phyloP scores from a whole-genome alignment of 345 rosid species.

The Gynandropsis gynandra region DNA sequence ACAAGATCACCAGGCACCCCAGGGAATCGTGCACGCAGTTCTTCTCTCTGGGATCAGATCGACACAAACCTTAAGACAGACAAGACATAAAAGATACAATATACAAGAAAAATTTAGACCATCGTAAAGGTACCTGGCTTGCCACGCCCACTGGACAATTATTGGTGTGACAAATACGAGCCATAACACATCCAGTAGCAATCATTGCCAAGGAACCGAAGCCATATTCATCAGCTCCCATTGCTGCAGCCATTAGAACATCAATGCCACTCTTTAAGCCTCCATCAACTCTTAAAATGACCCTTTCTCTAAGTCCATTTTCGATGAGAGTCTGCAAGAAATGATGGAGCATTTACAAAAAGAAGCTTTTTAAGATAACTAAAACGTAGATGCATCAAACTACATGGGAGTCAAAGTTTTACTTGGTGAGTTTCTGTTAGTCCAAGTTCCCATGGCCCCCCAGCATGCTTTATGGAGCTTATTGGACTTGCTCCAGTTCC shows the following conservation, averaged over 20 bases:
- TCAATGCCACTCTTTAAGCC: conserved; percentile 95
- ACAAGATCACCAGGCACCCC: conserved; percentile 99
- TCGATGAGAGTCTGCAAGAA: conserved; percentile 70
- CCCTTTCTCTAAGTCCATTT: conserved; percentile 96
- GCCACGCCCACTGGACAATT: conserved; percentile 99
- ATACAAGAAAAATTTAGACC: conserved; percentile 9
- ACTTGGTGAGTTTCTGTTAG: conserved; percentile 95
- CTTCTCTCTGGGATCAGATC: conserved; percentile 62
- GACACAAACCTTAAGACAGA: background rate
- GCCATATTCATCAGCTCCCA: conserved; percentile 99
- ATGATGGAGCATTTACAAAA: conserved; percentile 19
- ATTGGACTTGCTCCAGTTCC: conserved; percentile 99
- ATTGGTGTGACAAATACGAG: conserved; percentile 98
- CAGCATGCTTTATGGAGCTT: conserved; percentile 98
- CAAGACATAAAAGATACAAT: background rate
- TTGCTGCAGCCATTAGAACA: conserved; percentile 93
- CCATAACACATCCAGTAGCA: conserved; percentile 99
- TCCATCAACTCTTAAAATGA: conserved; percentile 89
- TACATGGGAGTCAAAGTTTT: conserved; percentile 12
- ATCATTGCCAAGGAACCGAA: conserved; percentile 99
- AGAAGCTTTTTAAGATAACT: background rate
- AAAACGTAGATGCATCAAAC: background rate
- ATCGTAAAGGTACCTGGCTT: conserved; percentile 60
- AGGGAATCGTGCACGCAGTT: conserved; percentile 94
- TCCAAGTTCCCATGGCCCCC: conserved; percentile 99